Conservation (phyloP, 2,329 filamentous ascomycete species). For the Torrubiellomyces zombiae region DNA sequence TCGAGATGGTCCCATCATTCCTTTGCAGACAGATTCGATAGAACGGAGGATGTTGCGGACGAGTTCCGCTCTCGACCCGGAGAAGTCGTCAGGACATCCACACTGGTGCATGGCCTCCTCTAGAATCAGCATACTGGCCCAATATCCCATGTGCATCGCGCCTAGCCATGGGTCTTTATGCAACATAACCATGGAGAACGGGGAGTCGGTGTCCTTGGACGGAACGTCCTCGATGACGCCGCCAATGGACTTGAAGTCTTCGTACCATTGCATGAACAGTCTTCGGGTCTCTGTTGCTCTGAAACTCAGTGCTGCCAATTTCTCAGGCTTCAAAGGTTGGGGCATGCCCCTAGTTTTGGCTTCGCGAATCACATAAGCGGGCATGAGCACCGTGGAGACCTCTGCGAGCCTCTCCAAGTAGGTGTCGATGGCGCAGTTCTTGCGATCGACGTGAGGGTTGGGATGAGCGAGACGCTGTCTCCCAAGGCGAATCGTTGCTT, state of each 20-base stretch:
- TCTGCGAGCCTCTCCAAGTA: constrained; percentile 18
- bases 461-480: constrained; percentile 12
- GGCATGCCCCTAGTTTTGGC: constrained; percentile 7
- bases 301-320: constrained; percentile 13
- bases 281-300: constrained; percentile 12
- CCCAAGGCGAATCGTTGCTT: constrained; percentile 13
- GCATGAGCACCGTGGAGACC: constrained; percentile 16
- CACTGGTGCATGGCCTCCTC: constrained; percentile 20
- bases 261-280: constrained; percentile 17
- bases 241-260: constrained; percentile 9
- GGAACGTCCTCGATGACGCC: constrained; percentile 12
- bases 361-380: constrained; percentile 16
- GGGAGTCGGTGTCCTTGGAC: constrained; percentile 13
- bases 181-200: constrained; percentile 16
- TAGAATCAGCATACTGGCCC: constrained; percentile 22
- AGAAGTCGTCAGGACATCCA: constrained; percentile 10
- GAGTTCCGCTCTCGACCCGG: constrained; percentile 10
- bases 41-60: constrained; percentile 18
- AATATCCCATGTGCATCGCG: constrained; percentile 18
- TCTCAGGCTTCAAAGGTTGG: constrained; percentile 11
- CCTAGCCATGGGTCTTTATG: constrained; percentile 17
- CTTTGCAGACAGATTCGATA: constrained; percentile 19
- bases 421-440: constrained; percentile 13
- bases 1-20: constrained; percentile 21
- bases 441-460: constrained; percentile 7